Evolutionary conservation across 345 rosid species (phyloP).

Genomic region (Citrus sp.): DNA sequence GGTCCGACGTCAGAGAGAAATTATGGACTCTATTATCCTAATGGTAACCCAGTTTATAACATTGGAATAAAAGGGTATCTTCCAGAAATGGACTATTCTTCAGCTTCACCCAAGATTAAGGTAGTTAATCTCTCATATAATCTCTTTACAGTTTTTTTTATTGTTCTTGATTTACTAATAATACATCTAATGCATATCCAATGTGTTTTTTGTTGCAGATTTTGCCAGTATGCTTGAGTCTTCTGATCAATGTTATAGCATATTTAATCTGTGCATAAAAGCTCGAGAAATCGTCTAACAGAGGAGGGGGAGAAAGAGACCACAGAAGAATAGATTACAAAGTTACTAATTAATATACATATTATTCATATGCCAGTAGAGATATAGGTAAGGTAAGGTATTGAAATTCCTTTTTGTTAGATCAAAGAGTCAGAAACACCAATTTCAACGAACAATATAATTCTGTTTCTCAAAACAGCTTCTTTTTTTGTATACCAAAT

Average conservation of each 20-base stretch:
- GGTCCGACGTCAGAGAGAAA: slow-evolving; percentile 92
- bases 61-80: slow-evolving; percentile 64
- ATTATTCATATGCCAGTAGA: not conserved
- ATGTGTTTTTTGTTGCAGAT: slow-evolving; percentile 32
- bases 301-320: not conserved
- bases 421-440: not conserved
- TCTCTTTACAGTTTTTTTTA: not conserved
- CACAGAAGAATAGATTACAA: not conserved
- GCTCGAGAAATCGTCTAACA: not conserved
- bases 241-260: slow-evolving; percentile 25
- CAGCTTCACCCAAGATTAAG: slow-evolving; percentile 29
- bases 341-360: not conserved
- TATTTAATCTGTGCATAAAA: slow-evolving; percentile 14
- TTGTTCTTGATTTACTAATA: not conserved
- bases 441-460: not conserved
- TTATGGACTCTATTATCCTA: slow-evolving; percentile 79
- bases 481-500: too few species aligned
- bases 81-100: slow-evolving; percentile 42
- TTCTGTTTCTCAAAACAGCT: too few species aligned
- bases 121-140: slow-evolving; percentile 20
- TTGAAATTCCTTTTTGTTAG: slow-evolving; percentile 18
- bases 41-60: slow-evolving; percentile 78
- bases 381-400: slow-evolving; percentile 34
- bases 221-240: slow-evolving; percentile 20
- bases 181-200: slow-evolving; percentile 4